Base-by-base conservation (phyloP, 495 filamentous ascomycete species). In the Diplogelasinospora grovesii region DNA sequence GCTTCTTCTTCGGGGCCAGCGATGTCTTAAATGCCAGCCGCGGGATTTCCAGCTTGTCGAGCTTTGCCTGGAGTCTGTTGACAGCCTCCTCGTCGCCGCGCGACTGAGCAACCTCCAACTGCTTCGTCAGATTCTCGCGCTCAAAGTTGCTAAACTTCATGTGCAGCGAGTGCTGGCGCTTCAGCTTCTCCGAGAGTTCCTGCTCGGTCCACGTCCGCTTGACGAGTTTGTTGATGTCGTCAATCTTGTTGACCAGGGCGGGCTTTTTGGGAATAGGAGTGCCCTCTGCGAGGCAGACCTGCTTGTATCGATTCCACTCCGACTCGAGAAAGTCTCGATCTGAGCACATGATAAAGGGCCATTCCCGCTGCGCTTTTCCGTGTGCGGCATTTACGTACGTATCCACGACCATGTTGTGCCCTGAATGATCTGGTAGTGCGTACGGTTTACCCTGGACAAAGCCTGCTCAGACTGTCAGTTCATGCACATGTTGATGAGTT, bases 281-380 rank as follows among this genome's bases (percentile, higher is more conserved):
- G 45, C 80, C 80, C 18, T 90, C 86, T 15, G 80, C 73, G 10
- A 76, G 64, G 61, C 87, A 76, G 19, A 79, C 81, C 42, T 78
- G 77, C 48, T 84, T 85, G 60, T 86, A 93, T n/a, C 85, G 87
- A 41, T 79, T 79, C 58, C 79, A 85, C 54, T 97, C 92, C 24
- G 72, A 60, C 85, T 90, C 39, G 4, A 31, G 28, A 40, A 94
- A 78, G 2, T 63, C 54, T 26, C 75, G 74, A 53, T 92, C 81
- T 3, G 86, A 93, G 63, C 86, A 90, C 22, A 75, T 78, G 53
- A 88, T 77, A 59, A 95, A 89, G 4, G 88, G 86, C 62, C 82
- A 90, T 4, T 83, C 78, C 45, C 77, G 80, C 51, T 84, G 70
- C 0, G 85, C 66, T 48, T 87, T 86, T 18, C 90, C 89, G 47